Base-by-base conservation (phyloP, 257 asterid species). In the Nicotiana benthamiana region DNA sequence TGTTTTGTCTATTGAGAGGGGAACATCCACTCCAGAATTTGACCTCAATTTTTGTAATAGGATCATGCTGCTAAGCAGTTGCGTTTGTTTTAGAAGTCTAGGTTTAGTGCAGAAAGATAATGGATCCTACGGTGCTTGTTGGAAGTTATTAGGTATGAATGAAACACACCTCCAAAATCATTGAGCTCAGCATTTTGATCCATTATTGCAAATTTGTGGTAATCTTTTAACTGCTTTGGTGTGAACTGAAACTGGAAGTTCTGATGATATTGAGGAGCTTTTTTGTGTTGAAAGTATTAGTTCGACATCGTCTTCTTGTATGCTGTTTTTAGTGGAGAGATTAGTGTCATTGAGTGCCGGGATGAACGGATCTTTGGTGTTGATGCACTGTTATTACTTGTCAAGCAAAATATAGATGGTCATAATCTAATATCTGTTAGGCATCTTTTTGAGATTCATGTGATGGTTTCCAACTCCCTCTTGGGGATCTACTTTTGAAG, bases 41-140 rank as follows among this genome's bases (percentile, higher is more conserved):
- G 46, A 16, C 61, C 56, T 72, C 40, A 46, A 18, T 72, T 48
- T 48, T 48, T 15, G 60, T 74, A 74, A 16, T 24, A 48, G 60
- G 78, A 48, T 48, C 34, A 70, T 20, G 26, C 15, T 46, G 77
- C 34, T 70, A 22, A 43, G 60, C 40, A 26, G 26, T 26, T 48
- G 62, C 24, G 51, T 74, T 72, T 46, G 27, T 61, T 64, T 74
- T 48, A 24, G 26, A 74, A 74, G 16, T 48, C 24, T 74, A 24
- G 16, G 79, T 36, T 48, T 74, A 12, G 59, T 74, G 78, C 61
- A 74, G 61, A 72, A 72, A 72, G 61, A 74, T 74, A 48, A 48
- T 8, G 43, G 62, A 74, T 16, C 30, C 24, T 70, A 43, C 12
- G 36, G 34, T 70, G 36, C 77, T 70, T 70, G 57, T 46, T 72